Percentiles rank a stretch among this genome's conserved stretches.
Evolutionary conservation across 768 basidiomycete genomes (phyloP).

Genomic region (Mycena venus): DNA sequence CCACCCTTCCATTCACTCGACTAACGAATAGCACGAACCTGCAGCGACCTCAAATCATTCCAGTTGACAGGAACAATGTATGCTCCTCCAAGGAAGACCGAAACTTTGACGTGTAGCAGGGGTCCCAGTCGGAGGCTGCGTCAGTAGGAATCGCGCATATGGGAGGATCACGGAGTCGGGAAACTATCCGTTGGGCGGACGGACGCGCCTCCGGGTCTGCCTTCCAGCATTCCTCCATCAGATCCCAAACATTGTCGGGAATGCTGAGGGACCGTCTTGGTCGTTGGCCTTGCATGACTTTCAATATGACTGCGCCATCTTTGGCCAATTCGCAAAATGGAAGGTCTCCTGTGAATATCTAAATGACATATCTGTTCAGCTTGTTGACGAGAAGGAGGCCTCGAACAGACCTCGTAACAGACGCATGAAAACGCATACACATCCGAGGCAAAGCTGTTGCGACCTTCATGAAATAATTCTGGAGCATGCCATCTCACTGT

Average conservation of each 20-base stretch:
- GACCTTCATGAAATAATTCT: slow-evolving; percentile 31
- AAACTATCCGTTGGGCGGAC: slow-evolving; percentile 13
- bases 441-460: too few relatives aligned
- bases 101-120: slow-evolving; percentile 25
- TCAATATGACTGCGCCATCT: slow-evolving; percentile 32
- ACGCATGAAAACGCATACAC: too few relatives aligned
- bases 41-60: background rate
- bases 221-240: slow-evolving; percentile 30
- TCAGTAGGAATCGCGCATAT: slow-evolving; percentile 15
- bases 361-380: background rate
- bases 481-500: slow-evolving; percentile 43
- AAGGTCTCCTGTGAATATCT: slow-evolving; percentile 39
- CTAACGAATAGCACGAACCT: slow-evolving; percentile 16
- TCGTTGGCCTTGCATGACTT: slow-evolving; percentile 29
- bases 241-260: slow-evolving; percentile 14
- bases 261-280: slow-evolving; percentile 1
- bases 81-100: slow-evolving; percentile 30
- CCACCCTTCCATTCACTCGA: slow-evolving; percentile 3
- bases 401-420: background rate
- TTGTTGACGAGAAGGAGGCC: background rate
- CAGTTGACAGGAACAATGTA: slow-evolving; percentile 21
- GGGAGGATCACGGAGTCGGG: slow-evolving; percentile 19
- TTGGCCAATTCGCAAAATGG: slow-evolving; percentile 35
- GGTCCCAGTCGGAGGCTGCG: too few relatives aligned
- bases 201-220: slow-evolving; percentile 9